Conservation (phyloP, 176 grass and related monocot genomes). For the Secale cereale region DNA sequence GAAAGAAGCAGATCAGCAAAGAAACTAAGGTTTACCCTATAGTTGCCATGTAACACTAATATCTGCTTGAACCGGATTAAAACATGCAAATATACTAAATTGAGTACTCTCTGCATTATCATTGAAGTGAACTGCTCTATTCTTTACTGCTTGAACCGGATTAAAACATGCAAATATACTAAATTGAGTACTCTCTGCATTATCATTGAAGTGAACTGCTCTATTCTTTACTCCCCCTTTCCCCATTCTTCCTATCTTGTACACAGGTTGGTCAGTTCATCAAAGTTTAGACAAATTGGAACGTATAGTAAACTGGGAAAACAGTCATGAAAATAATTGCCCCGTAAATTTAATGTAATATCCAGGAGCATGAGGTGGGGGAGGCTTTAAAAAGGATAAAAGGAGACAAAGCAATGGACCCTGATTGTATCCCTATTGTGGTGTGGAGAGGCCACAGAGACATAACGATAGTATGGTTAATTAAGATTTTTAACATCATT, state of each 20-base stretch:
- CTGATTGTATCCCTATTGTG: too few relatives aligned
- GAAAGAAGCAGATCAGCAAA: slow-evolving; percentile 22
- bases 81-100: not conserved
- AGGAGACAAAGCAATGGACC: too few relatives aligned
- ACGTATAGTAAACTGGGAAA: not conserved
- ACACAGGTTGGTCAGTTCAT: not conserved
- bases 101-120: too few relatives aligned
- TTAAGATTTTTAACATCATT: too few relatives aligned
- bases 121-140: not conserved
- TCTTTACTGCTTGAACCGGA: not conserved
- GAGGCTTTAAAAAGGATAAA: too few relatives aligned
- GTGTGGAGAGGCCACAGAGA: too few relatives aligned
- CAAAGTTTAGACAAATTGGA: not conserved
- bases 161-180: not conserved
- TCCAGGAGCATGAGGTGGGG: too few relatives aligned
- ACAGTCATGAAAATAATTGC: not conserved
- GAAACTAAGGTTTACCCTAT: not conserved
- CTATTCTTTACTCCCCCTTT: not conserved
- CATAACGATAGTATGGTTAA: too few relatives aligned
- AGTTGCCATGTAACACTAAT: not conserved
- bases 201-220: not conserved
- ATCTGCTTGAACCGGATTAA: not conserved
- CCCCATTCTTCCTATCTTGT: not conserved
- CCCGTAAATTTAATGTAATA: not conserved
- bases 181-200: too few relatives aligned